phyloP scores from a whole-genome alignment of 768 basidiomycete species.

The Atractiella rhizophila region DNA sequence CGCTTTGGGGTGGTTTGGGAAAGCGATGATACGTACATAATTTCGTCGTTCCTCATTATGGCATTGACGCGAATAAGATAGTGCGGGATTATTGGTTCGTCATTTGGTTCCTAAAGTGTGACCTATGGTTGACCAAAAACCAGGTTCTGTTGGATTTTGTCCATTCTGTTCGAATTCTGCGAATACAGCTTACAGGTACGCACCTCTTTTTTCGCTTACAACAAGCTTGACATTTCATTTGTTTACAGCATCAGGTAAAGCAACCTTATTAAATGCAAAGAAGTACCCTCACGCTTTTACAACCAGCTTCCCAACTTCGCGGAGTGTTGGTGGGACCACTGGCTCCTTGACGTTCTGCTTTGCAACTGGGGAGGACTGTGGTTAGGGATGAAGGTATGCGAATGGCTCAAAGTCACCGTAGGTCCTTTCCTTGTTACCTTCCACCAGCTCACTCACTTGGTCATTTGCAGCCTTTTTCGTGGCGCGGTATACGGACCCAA shows the following conservation, averaged over 20 bases:
- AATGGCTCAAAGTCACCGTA: constrained; percentile 4
- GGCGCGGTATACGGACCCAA: constrained; percentile 1
- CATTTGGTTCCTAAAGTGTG: too few species aligned
- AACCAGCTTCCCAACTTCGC: neutral
- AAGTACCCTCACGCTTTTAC: neutral
- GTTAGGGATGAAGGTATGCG: neutral
- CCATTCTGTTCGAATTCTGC: constrained; percentile 6
- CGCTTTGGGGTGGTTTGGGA: constrained; percentile 68
- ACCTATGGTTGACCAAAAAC: too few species aligned
- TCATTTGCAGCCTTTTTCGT: constrained; percentile 2
- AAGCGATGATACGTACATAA: constrained; percentile 65
- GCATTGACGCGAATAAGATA: too few species aligned
- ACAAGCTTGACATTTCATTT: neutral
- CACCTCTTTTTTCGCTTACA: too few species aligned
- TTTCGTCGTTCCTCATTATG: constrained; percentile 23
- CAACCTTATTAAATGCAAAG: neutral
- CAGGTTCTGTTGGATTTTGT: constrained; percentile 73
- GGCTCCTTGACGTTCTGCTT: neutral
- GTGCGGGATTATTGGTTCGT: too few species aligned
- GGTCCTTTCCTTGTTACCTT: neutral
- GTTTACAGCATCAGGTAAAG: neutral
- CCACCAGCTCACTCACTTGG: neutral
- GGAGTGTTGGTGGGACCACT: constrained; percentile 5
- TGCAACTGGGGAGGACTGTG: constrained; percentile 2
- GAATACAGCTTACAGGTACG: too few species aligned